These are phyloP conservation scores for Candida sp. DNA, from an alignment of 1,139 yeast genomes.

Conservation along the genomic window DNA sequence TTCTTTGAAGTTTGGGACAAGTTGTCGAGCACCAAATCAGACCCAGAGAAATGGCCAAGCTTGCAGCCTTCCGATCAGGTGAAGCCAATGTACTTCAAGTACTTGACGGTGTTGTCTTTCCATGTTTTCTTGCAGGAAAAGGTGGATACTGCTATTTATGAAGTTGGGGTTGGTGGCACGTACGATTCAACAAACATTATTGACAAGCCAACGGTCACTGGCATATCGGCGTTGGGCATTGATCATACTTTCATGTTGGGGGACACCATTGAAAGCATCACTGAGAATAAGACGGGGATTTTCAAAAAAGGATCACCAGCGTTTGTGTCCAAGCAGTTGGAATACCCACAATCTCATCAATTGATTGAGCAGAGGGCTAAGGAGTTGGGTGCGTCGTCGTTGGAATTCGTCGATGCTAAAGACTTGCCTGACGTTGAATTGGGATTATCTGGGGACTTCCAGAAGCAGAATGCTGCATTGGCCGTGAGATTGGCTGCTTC, in stretches of 20 bases:
- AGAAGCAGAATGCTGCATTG: conserved; percentile 82
- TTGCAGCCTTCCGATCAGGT: conserved; percentile 64
- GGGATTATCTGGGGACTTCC: conserved; percentile 91
- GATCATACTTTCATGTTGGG: conserved; percentile 95
- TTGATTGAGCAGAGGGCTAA: conserved; percentile 65
- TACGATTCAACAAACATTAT: conserved; percentile 94
- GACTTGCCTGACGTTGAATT: conserved; percentile 45
- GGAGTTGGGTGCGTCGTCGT: conserved; percentile 57
- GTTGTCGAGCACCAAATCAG: conserved; percentile 62
- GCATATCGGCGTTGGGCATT: conserved; percentile 85
- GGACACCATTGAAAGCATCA: conserved; percentile 83
- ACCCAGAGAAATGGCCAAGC: conserved; percentile 66
- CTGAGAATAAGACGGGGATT: conserved; percentile 98
- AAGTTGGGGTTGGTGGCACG: conserved; percentile 99
- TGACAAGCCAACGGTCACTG: conserved; percentile 81
- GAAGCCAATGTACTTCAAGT: conserved; percentile 95
- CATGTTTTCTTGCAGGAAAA: conserved; percentile 89
- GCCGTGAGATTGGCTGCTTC: conserved; percentile 77
- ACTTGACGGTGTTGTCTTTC: conserved; percentile 85
- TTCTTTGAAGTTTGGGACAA: conserved; percentile 95
- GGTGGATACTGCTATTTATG: conserved; percentile 92
- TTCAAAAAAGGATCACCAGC: conserved; percentile 75
- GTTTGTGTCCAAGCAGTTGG: conserved; percentile 62
- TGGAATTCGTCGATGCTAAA: conserved; percentile 52
- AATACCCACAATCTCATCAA: conserved; percentile 52